Evolutionary conservation across 1,284 basidiomycete genomes (phyloP), one percentile per base, ranked within the genome.

Genomic region (Heterobasidion irregulare): DNA sequence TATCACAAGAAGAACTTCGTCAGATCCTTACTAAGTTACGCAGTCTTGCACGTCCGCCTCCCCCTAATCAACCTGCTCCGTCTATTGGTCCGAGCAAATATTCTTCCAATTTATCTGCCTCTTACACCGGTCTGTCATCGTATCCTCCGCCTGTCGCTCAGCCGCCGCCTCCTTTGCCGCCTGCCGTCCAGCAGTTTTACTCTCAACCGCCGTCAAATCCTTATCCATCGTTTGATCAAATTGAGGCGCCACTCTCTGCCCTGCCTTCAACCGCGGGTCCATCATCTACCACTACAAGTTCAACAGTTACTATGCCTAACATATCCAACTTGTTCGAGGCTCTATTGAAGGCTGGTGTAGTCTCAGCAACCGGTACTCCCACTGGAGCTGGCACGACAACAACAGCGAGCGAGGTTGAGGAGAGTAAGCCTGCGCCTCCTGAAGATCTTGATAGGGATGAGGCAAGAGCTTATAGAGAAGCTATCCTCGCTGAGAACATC

Each of bases 21-120:
- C 89, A 92, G 65, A 94, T 96, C 54, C 76, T 93, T 0, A 69
- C 72, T 36, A 91, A 94, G 65, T 69, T 96, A 6, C 84, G 89
- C 41, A 76, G 78, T 35, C 71, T 94, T 16, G 77, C 83, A 32
- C 78, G 81, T 52, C 69, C 75, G 57, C 69, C 71, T 53, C 63
- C 72, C 19, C 66, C 75, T 34, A 70, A 75, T 44, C 65, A 72
- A 43, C 65, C 69, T 8, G 66, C 67, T 41, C 46, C 64, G 32
- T 26, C 26, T 5, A 26, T 26, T 26, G 53, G 64, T 5, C 57
- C 63, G 47, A 55, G 59, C 43, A 56, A 61, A 18, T 65, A 64
- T 55, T 58, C 61, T 8, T 49, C 61, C 26, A 49, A 59, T 8
- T 16, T 26, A 51, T 26, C 33, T 34, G 34, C 9, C 33, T 15